Percentiles rank a stretch among this genome's conserved stretches.
Evolutionary conservation across 768 basidiomycete genomes (phyloP).

Genomic region (Boletus subcaerulescens): DNA sequence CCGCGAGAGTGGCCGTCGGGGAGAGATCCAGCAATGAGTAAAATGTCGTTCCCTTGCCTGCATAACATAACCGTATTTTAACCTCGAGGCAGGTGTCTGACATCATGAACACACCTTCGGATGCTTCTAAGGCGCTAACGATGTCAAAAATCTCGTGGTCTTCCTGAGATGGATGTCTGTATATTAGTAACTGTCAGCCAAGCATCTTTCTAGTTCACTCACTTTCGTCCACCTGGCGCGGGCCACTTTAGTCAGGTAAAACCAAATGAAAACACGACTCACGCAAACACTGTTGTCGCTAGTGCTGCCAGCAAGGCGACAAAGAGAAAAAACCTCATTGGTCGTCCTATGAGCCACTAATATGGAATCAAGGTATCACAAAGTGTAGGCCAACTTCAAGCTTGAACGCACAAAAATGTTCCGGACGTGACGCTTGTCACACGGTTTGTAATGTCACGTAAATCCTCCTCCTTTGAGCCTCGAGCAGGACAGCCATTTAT

Average conservation of each 20-base stretch:
- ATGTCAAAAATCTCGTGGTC: conserved; percentile 97
- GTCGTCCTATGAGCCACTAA: neutral
- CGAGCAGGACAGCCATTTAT: no score
- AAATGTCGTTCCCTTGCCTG: conserved; percentile 88
- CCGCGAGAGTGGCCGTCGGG: conserved; percentile 63
- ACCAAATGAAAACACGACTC: conserved; percentile 31
- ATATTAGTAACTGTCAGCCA: conserved; percentile 5
- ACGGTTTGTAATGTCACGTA: conserved; percentile 11
- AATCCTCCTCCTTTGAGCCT: neutral
- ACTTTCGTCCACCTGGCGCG: conserved; percentile 69
- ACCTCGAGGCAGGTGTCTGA: neutral
- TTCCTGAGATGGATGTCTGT: conserved; percentile 47
- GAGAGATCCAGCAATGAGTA: conserved; percentile 91
- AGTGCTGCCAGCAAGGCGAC: conserved; percentile 51
- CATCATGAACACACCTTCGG: conserved; percentile 58
- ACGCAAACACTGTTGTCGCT: conserved; percentile 57
- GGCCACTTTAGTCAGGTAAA: conserved; percentile 3
- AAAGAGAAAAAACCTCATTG: conserved; percentile 51
- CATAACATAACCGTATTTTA: neutral
- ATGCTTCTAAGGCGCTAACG: conserved; percentile 71
- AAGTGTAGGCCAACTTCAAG: neutral
- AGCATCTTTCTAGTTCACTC: conserved; percentile 4
- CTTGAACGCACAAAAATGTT: neutral
- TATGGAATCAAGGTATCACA: neutral
- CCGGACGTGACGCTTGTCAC: neutral